phyloP scores from a whole-genome alignment of 345 rosid genomes.

The Linum trigynum region DNA sequence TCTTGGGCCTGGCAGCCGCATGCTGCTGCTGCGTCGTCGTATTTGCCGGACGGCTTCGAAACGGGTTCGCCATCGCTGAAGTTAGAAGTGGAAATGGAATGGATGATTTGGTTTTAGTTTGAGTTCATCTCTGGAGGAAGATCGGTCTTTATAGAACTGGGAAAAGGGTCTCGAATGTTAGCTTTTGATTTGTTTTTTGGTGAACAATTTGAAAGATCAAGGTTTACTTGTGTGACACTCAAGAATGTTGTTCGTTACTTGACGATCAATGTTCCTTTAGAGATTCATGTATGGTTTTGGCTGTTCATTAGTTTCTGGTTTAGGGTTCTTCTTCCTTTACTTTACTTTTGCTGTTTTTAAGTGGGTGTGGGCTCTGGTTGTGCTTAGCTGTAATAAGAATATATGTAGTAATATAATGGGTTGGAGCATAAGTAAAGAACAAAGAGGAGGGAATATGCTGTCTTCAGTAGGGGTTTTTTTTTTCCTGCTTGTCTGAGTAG shows the following conservation, averaged over 20 bases:
- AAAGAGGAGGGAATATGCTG: background rate
- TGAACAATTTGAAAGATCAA: too few relatives aligned
- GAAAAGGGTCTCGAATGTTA: background rate
- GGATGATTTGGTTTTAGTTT: too few relatives aligned
- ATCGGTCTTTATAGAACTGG: too few relatives aligned
- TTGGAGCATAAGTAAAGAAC: background rate
- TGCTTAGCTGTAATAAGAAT: background rate
- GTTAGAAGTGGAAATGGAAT: too few relatives aligned
- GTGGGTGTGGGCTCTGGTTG: background rate
- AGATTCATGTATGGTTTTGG: too few relatives aligned
- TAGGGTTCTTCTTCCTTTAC: background rate
- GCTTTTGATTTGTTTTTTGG: background rate
- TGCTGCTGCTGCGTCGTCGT: background rate
- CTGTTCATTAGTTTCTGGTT: too few relatives aligned
- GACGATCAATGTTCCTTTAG: conserved; percentile 21
- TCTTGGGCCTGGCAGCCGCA: background rate
- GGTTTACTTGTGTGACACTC: background rate
- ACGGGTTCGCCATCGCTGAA: background rate
- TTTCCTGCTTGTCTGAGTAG: background rate
- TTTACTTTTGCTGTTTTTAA: too few relatives aligned
- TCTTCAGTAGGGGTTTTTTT: background rate
- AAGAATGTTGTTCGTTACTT: conserved; percentile 2
- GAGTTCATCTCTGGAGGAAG: too few relatives aligned
- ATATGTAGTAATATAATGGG: too few relatives aligned
- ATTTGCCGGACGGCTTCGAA: background rate